Percentiles rank a stretch among this genome's conserved stretches.
phyloP scores from a whole-genome alignment of 2,329 filamentous ascomycete species.

The Thyridium curvatum region DNA sequence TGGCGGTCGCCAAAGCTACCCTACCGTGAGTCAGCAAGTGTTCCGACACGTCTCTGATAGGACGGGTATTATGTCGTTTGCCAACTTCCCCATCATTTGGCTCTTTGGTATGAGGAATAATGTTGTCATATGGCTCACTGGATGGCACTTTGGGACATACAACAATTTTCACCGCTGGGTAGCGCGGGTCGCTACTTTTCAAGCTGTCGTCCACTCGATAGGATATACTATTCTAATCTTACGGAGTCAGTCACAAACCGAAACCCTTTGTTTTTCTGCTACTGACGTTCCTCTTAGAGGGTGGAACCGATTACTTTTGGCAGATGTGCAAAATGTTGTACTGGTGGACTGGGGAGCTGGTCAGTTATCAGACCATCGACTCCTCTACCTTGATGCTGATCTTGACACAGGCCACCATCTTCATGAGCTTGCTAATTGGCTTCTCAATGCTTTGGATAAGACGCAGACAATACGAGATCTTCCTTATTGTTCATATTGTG shows the following conservation, averaged over 20 bases:
- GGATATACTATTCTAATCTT: conserved; percentile 46
- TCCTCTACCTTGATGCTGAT: too few relatives aligned
- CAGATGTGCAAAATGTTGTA: background rate
- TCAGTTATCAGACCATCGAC: too few relatives aligned
- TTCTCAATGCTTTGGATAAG: conserved; percentile 45
- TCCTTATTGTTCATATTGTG: too few relatives aligned
- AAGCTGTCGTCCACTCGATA: conserved; percentile 57
- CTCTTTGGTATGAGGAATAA: conserved; percentile 64
- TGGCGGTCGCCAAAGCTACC: conserved; percentile 20
- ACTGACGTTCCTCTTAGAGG: conserved; percentile 14
- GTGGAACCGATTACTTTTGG: conserved; percentile 1
- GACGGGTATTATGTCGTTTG: conserved; percentile 57
- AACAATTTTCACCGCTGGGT: conserved; percentile 64
- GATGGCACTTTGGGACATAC: conserved; percentile 62
- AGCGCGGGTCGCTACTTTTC: conserved; percentile 53
- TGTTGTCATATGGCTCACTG: conserved; percentile 57
- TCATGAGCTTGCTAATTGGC: conserved; percentile 35
- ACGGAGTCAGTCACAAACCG: conserved; percentile 1
- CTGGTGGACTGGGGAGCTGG: conserved; percentile 3
- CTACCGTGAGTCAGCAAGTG: conserved; percentile 22
- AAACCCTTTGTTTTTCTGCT: too few relatives aligned
- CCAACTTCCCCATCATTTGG: conserved; percentile 59
- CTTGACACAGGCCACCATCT: conserved; percentile 28
- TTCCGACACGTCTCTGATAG: conserved; percentile 55
- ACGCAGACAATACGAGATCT: conserved; percentile 38